Evolutionary conservation across 805 yeast species (phyloP), one percentile per base, ranked within the genome.

Genomic region (Suhomyces tanzawaensis): DNA sequence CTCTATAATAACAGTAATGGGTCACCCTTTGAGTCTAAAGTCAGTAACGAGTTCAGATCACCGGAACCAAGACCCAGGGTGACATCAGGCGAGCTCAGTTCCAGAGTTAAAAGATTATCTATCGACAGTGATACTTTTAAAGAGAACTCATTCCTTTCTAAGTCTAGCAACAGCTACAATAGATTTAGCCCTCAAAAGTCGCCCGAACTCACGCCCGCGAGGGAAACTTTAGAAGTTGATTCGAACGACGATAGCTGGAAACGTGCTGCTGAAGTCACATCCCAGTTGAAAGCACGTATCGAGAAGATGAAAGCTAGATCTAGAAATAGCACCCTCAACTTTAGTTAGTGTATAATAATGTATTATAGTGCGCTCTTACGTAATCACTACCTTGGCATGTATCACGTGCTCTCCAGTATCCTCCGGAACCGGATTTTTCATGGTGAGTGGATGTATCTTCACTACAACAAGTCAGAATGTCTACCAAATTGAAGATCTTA

Each of bases 211-310:
- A 36, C 29, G 35, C 47, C 22, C 33, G 34, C 54, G 45, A 29
- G 45, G 43, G 45, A 53, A 2, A 36, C 58, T 3, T 55, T 55
- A 34, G 72, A 62, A 30, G 49, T 62, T 22, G 77, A 69, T 40
- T 60, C 63, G 29, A 70, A 71, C 32, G 85, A 77, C 41, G 89
- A 82, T 42, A 81, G 85, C 48, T 89, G 96, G 96, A 78, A 75
- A 48, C 76, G 91, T 34, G 96, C 96, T 0, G 90, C 93, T 0
- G 95, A 85, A 49, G 95, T 88, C 9, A 89, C 96, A 0, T 76
- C 80, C 3, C 91, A 85, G 58, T 74, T 89, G 53, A 85, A 83
- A 57, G 95, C 89, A 0, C 68, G 96, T 50, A 89, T 89, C 31
- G 95, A 86, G 60, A 82, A 83, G 59, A 88, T 89, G 96, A 85